phyloP scores from a whole-genome alignment of 805 yeast species.

The Candida sphagnicola region DNA sequence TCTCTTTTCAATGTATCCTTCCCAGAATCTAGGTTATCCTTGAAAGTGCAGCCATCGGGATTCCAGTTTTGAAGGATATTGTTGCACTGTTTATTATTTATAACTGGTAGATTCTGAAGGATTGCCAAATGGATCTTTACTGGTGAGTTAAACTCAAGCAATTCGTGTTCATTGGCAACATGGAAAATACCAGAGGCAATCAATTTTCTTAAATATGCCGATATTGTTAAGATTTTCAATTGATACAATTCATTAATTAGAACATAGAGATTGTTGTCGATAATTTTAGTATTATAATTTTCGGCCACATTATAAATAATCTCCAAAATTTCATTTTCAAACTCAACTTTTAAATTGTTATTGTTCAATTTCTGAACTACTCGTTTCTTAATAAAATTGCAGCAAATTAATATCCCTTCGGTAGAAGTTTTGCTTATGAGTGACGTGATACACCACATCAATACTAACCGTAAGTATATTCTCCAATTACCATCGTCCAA shows the following conservation, averaged over 20 bases:
- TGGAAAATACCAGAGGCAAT: slow-evolving; percentile 86
- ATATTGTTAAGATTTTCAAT: slow-evolving; percentile 48
- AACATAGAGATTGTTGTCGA: slow-evolving; percentile 30
- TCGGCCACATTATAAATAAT: slow-evolving; percentile 30
- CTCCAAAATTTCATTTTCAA: slow-evolving; percentile 40
- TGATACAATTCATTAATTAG: slow-evolving; percentile 51
- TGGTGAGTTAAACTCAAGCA: slow-evolving; percentile 9
- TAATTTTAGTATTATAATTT: slow-evolving; percentile 19
- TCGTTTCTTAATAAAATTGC: slow-evolving; percentile 42
- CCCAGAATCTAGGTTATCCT: slow-evolving; percentile 36
- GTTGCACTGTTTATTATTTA: slow-evolving; percentile 52
- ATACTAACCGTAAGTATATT: slow-evolving; percentile 26
- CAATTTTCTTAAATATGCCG: slow-evolving; percentile 70
- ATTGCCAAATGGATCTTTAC: slow-evolving; percentile 49
- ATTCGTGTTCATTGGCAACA: slow-evolving; percentile 18
- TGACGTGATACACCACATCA: slow-evolving; percentile 40
- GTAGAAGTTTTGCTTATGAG: slow-evolving; percentile 29
- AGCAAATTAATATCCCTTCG: slow-evolving; percentile 33
- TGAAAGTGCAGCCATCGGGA: slow-evolving; percentile 23
- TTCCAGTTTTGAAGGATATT: slow-evolving; percentile 51
- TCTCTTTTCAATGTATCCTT: slow-evolving; percentile 26
- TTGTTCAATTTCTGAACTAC: slow-evolving; percentile 22
- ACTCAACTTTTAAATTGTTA: slow-evolving; percentile 36
- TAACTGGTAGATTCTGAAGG: slow-evolving; percentile 54
- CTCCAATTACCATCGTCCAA: slow-evolving; percentile 24